Base-by-base conservation (phyloP, 2,329 filamentous ascomycete genomes). In the Cyphellophora europaea region DNA sequence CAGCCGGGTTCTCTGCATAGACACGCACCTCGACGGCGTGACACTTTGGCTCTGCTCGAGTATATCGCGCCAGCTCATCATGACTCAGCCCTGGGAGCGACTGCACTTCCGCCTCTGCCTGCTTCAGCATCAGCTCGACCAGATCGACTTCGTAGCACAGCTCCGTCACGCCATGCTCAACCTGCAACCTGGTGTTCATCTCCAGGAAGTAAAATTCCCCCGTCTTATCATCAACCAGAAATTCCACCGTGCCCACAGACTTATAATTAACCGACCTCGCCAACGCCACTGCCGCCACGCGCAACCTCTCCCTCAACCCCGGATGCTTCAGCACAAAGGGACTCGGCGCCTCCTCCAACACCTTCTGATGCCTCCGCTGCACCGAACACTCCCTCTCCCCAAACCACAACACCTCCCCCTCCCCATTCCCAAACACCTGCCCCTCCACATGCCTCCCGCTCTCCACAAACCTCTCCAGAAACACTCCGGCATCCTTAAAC, bases 201-300 rank as follows among this genome's bases (percentile, higher is more conserved):
- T 78, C 74, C 5, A 78, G 53, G 44, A 78, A 77, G 52, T 67
- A 77, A 50, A 68, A 73, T 15, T 71, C 63, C 1, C 51, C 50
- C 0, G 55, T 64, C 1, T 53, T 40, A 8, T 67, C 63, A 37
- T 70, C 71, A 10, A 77, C 63, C 0, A 81, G 59, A 38, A 79
- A 80, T 49, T 81, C 77, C 42, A 78, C 77, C 0, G 76, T 80
- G 6, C 76, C 77, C 1, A 79, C 57, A 0, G 70, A 76, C 32
- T 60, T 57, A 50, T 79, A 79, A 3, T 61, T 54, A 32, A 69
- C 63, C 36, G 57, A 55, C 49, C 48, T 57, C 3, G 69, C 71
- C 57, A 74, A 72, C 11, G 50, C 58, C 29, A 77, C 37, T 0
- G 73, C 72, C 16, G 71, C 63, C 17, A 74, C 42, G 0, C 37